These are phyloP conservation scores for Cubamyces sp. DNA, from an alignment of 768 basidiomycete species.

Conservation along the genomic window DNA sequence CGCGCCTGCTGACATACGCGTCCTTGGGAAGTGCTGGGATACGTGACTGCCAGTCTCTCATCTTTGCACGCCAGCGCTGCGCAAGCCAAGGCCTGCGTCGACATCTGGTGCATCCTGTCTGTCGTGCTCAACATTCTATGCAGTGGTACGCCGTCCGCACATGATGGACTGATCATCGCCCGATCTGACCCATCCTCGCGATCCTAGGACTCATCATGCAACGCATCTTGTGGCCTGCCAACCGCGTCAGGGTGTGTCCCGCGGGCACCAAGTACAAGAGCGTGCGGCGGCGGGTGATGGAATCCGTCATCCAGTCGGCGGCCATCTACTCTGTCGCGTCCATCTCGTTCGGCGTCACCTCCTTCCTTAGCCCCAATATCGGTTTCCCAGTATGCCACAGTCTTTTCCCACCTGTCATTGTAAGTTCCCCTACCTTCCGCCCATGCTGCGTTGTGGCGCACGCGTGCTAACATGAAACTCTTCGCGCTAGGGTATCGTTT, in stretches of 20 bases:
- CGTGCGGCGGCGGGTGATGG: constrained; percentile 8
- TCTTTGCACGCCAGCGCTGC: neutral
- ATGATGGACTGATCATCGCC: neutral
- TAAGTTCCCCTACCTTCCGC: neutral
- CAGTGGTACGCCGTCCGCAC: constrained; percentile 6
- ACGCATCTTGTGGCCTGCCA: constrained; percentile 12
- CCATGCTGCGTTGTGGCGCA: too few relatives aligned
- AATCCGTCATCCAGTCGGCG: constrained; percentile 18
- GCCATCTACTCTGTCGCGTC: constrained; percentile 19
- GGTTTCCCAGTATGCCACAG: constrained; percentile 21
- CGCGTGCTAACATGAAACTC: neutral
- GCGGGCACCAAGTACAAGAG: neutral
- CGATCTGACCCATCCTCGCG: neutral
- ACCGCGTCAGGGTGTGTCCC: neutral
- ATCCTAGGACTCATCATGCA: constrained; percentile 14
- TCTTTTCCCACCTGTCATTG: constrained; percentile 14
- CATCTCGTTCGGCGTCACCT: constrained; percentile 17
- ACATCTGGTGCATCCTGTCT: constrained; percentile 16
- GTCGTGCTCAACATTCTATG: constrained; percentile 22
- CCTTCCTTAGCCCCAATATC: constrained; percentile 15
- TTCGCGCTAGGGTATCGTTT: constrained; percentile 12
- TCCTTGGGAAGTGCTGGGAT: neutral
- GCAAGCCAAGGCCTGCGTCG: constrained; percentile 9
- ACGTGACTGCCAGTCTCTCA: constrained; percentile 1
- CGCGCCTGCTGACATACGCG: neutral